Conservation (phyloP, 2,329 filamentous ascomycete genomes). For the Zelopaecilomyces penicillatus region DNA sequence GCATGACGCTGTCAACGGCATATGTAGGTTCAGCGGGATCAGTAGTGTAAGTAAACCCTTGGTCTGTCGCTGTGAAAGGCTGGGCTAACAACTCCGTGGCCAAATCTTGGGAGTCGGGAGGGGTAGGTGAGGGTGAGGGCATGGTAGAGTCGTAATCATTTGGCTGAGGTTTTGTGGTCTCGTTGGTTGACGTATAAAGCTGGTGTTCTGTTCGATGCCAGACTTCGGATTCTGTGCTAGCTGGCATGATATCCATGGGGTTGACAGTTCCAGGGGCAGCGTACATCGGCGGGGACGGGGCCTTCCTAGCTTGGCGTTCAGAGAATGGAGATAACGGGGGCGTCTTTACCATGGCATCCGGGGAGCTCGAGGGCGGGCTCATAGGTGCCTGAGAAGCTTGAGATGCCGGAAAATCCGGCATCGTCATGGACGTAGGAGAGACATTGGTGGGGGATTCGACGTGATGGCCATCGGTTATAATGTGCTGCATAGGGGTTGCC, state of each 20-base stretch:
- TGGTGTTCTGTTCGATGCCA: constrained; percentile 30
- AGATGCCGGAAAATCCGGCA: constrained; percentile 9
- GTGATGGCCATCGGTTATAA: constrained; percentile 5
- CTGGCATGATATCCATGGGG: constrained; percentile 46
- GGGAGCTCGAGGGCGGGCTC: constrained; percentile 1
- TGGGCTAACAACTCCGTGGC: no score
- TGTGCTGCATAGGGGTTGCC: constrained; percentile 8
- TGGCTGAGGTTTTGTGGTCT: constrained; percentile 3
- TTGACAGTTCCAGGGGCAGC: constrained; percentile 41
- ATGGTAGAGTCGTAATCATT: constrained; percentile 4
- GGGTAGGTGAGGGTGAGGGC: constrained; percentile 18
- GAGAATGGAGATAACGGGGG: constrained; percentile 19
- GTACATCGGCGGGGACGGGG: constrained; percentile 22
- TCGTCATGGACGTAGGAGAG: constrained; percentile 3
- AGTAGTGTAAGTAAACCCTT: constrained; percentile 3
- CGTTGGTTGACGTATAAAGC: constrained; percentile 18
- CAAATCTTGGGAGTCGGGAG: constrained; percentile 2
- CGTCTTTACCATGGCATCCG: constrained; percentile 14
- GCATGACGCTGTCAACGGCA: constrained; percentile 11
- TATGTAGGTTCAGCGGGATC: constrained; percentile 12
- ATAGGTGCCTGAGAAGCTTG: constrained; percentile 5
- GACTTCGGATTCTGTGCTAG: constrained; percentile 28
- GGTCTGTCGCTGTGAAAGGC: no score
- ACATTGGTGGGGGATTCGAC: constrained; percentile 9
- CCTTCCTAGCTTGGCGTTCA: constrained; percentile 15